Conservation (phyloP, 768 basidiomycete genomes). For the Podaxis sp. region DNA sequence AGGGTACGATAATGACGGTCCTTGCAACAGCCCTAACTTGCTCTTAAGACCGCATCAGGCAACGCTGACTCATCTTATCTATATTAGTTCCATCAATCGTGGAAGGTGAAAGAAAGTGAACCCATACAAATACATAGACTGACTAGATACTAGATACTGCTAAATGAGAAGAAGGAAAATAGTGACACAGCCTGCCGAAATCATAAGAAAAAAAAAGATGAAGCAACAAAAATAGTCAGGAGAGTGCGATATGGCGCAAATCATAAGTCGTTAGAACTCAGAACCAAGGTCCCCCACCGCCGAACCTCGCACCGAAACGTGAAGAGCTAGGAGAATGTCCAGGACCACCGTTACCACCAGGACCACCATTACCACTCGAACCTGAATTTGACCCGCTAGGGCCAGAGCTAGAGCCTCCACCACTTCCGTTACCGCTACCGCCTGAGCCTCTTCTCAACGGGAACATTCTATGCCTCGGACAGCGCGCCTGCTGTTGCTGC, state of each 20-base stretch:
- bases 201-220: background rate
- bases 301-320: background rate
- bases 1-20: background rate
- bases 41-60: slow-evolving; percentile 5
- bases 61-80: slow-evolving; percentile 15
- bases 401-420: background rate
- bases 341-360: background rate
- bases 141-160: background rate
- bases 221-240: background rate
- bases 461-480: background rate
- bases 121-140: background rate
- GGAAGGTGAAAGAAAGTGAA: background rate
- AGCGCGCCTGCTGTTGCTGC: background rate
- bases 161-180: background rate
- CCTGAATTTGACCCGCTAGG: background rate
- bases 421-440: background rate
- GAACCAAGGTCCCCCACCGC: background rate
- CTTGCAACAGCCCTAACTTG: background rate
- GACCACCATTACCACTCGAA: background rate
- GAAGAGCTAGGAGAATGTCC: background rate
- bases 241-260: background rate
- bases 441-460: background rate
- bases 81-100: slow-evolving; percentile 3
- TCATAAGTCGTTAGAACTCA: background rate
- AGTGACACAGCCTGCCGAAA: background rate